Percentiles rank a stretch among this genome's conserved stretches.
These are phyloP conservation scores for Hansenula lynferdii DNA, from an alignment of 1,139 yeast species.

Conservation along the genomic window DNA sequence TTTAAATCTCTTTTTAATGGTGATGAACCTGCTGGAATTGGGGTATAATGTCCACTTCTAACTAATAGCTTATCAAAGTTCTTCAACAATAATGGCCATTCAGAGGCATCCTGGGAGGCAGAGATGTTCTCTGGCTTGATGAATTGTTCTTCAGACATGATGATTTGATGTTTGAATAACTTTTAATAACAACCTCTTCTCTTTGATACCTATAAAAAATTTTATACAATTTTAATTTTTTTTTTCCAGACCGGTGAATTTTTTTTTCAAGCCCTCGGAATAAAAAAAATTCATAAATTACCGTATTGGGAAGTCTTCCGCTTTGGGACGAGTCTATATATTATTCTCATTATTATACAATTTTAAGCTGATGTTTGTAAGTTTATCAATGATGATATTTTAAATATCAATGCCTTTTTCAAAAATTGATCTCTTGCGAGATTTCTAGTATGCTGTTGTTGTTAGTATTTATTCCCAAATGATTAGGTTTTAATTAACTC, in stretches of 20 bases:
- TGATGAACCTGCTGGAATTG: constrained; percentile 92
- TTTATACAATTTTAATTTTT: background rate
- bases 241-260: constrained; percentile 1
- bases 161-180: background rate
- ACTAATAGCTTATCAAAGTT: constrained; percentile 91
- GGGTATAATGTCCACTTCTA: constrained; percentile 95
- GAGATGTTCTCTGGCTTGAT: constrained; percentile 87
- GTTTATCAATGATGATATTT: constrained; percentile 25
- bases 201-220: background rate
- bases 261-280: background rate
- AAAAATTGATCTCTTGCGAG: constrained; percentile 74
- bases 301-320: constrained; percentile 1
- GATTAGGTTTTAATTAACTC: constrained; percentile 1
- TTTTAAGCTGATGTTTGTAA: constrained; percentile 1
- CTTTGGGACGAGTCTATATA: background rate
- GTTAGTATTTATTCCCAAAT: too few relatives aligned
- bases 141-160: constrained; percentile 59
- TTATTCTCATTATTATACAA: too few relatives aligned
- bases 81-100: constrained; percentile 93
- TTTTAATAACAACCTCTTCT: background rate
- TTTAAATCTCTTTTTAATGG: constrained; percentile 93
- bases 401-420: constrained; percentile 35
- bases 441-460: constrained; percentile 46
- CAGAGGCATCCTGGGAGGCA: constrained; percentile 81
- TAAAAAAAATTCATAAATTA: background rate